Base-by-base conservation (phyloP, 2,329 filamentous ascomycete species). In the Neobulgaria alba region DNA sequence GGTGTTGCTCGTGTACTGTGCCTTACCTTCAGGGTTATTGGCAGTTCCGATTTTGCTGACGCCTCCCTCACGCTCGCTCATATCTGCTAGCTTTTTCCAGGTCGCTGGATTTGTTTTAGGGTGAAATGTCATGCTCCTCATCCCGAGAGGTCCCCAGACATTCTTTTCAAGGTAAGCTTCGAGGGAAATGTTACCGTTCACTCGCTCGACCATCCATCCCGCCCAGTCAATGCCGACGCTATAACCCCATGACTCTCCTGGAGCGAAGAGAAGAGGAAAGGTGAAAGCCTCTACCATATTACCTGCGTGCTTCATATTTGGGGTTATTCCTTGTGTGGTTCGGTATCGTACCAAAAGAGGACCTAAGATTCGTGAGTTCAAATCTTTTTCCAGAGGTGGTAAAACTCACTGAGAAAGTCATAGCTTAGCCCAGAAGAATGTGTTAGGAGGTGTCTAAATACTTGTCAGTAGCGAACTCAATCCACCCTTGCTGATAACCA, bases 211-310 rank as follows among this genome's bases (percentile, higher is more conserved):
- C 0, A 65, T 56, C 0, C 71, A 51, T 2, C 73, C 73, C 0
- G 67, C 72, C 72, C 72, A 77, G 53, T 77, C 73, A 3, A 73
- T 59, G 7, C 57, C 56, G 5, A 61, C 61, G 1, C 73, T 71
- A 16, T 83, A 83, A 43, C 75, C 65, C 73, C 75, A 83, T 5
- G 63, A 63, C 14, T 71, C 68, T 0, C 79, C 78, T 0, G 80
- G 79, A 50, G 83, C 77, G 48, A 79, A 78, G 1, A 82, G 55
- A 10, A 85, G 59, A 1, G 79, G 78, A n/a, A n/a, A n/a, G n/a
- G n/a, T n/a, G n/a, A n/a, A n/a, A n/a, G n/a, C n/a, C n/a, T n/a
- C n/a, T n/a, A n/a, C 30, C 18, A 14, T 3, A 33, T 17, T 7
- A 15, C n/a, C 30, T 33, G 8, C 23, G n/a, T 29, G 23, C 8